Evolutionary conservation across 2,329 filamentous ascomycete species (phyloP), one percentile per base, ranked within the genome.

Genomic region (Truncatella angustata): DNA sequence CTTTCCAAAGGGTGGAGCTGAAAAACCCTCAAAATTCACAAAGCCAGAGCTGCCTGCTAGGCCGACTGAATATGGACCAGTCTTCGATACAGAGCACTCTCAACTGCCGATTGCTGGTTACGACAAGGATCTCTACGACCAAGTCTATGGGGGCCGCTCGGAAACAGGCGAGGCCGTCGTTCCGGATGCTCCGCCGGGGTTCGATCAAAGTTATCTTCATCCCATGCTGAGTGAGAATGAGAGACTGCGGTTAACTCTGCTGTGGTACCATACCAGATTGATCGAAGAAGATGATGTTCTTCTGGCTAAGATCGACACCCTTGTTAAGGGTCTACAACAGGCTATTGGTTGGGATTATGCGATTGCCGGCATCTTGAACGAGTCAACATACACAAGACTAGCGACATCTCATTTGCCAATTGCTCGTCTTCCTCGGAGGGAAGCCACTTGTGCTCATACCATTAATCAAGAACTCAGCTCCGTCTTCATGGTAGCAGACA

Each of bases 291-390:
- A 50, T 35, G 47, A 46, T 3, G 9, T n/a, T 2, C 40, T 53
- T 1, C 24, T 50, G 23, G 28, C 51, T 26, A 49, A 49, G 46
- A 49, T 53, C n/a, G 45, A 53, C 14, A 39, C 45, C 18, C 30
- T 49, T 7, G 45, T 49, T 24, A 45, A 53, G 10, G 45, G 45
- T 21, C 6, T 49, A 14, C 47, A 53, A 20, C 32, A 53, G 32
- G 37, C 51, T 14, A 53, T 53, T 21, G 51, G 51, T 14, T 53
- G 51, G 51, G 51, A 48, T 3, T 53, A 45, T 28, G 47, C 51
- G 14, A 53, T 53, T 24, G 47, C 42, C 12, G 51, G 51, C 5
- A 34, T 53, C 24, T 21, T 53, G 47, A 44, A 26, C 35, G 42
- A 45, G 16, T 37, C 28, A 2, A 53, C 46, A 23, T 53, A 45